Evolutionary conservation across 2,329 filamentous ascomycete species (phyloP), one percentile per base, ranked within the genome.

Genomic region (Aspergillus alliaceus): DNA sequence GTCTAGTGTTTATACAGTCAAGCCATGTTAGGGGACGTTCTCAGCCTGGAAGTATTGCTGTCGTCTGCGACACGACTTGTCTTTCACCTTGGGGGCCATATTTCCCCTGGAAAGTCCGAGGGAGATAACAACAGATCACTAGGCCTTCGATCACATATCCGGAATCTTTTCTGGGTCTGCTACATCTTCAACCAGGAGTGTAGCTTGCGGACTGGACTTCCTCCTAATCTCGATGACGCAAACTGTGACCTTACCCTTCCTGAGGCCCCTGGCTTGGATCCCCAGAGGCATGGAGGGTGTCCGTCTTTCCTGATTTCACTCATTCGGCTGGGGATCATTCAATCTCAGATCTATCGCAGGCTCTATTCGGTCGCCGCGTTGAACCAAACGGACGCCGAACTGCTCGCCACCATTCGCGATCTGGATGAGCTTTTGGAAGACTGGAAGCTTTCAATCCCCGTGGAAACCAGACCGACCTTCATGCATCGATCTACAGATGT

Each of bases 81-180:
- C 24, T 57, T 51, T n/a, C 56, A 61, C 12, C 53, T 61, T 7
- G 48, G 55, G n/a, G 59, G 59, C 7, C 39, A 59, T 31, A 50
- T 59, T 9, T 22, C 20, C 18, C 37, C n/a, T 22, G 20, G 18
- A 14, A 31, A 20, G 2, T 32, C 56, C 18, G 39, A 18, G 2
- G 29, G 46, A 25, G 18, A 32, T 4, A 22, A 56, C 24, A 22
- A 29, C 12, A 34, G 29, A 6, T 35, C 37, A 2, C 37, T 54
- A 15, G 24, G n/a, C n/a, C 27, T 20, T 3, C 39, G 51, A n/a
- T 15, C 31, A 6, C 53, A 61, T 35, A 37, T 49, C 12, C 53
- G 57, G 2, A 40, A 37, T 4, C 46, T 61, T 11, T 61, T 61
- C 27, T 61, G 59, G 59, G 35, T 61, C 25, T 44, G 53, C 48